These are phyloP conservation scores for Larix sibirica DNA, from an alignment of 83 land plant species.

Conservation along the genomic window DNA sequence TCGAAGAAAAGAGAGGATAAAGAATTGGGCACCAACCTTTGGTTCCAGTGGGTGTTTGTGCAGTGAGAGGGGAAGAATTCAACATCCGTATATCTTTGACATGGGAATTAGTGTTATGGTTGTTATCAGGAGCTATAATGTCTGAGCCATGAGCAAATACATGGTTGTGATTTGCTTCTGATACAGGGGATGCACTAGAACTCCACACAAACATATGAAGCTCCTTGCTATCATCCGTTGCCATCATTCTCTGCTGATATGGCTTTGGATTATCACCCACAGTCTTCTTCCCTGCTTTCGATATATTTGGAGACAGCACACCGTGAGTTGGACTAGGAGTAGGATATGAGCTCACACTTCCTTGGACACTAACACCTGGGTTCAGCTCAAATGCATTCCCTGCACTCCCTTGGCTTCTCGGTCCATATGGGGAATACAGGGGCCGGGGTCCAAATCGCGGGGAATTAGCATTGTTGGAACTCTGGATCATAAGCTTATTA, in stretches of 20 bases:
- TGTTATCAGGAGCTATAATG: slow-evolving; percentile 6
- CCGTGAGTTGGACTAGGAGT: slow-evolving; percentile 31
- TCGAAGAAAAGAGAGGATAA: neutral
- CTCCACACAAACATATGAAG: slow-evolving; percentile 61
- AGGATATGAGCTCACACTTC: neutral
- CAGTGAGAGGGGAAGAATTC: neutral
- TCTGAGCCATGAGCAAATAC: slow-evolving; percentile 18
- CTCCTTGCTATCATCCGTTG: slow-evolving; percentile 24
- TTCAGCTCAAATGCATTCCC: slow-evolving; percentile 6
- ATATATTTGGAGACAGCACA: slow-evolving; percentile 18
- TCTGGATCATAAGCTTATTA: slow-evolving; percentile 11
- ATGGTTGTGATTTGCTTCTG: slow-evolving; percentile 22
- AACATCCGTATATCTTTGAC: neutral
- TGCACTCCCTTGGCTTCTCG: neutral
- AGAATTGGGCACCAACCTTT: slow-evolving; percentile 3
- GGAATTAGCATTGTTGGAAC: slow-evolving; percentile 14
- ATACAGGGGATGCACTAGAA: slow-evolving; percentile 52
- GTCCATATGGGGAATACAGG: slow-evolving; percentile 6
- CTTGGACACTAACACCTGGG: neutral
- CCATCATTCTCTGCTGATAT: slow-evolving; percentile 11
- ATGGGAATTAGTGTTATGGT: slow-evolving; percentile 1
- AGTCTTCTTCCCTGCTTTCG: slow-evolving; percentile 10
- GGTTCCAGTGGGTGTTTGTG: neutral
- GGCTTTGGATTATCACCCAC: slow-evolving; percentile 11
- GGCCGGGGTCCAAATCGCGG: slow-evolving; percentile 24